phyloP scores from a whole-genome alignment of 2,329 filamentous ascomycete species.

The Phaeosphaeriaceae sp. region DNA sequence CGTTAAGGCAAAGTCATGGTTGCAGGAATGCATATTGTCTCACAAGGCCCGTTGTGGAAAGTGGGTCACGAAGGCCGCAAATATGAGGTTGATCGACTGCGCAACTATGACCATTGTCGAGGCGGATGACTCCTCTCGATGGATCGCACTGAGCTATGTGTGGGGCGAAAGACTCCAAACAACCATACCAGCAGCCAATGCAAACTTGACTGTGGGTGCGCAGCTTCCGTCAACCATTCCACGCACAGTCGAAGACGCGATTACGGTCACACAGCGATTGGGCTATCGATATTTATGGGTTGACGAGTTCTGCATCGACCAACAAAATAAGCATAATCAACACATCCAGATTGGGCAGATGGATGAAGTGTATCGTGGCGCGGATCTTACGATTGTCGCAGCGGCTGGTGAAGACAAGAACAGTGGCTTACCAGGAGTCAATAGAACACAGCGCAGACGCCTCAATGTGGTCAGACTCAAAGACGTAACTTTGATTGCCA shows the following conservation, averaged over 20 bases:
- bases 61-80: not conserved
- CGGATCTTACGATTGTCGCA: slow-evolving; percentile 17
- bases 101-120: not conserved
- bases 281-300: not conserved
- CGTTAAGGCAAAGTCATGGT: not conserved
- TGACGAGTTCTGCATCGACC: not conserved
- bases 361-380: slow-evolving; percentile 12
- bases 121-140: not conserved
- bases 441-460: not conserved
- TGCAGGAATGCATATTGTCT: not conserved
- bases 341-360: slow-evolving; percentile 5
- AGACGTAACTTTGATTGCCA: not conserved
- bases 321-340: not conserved
- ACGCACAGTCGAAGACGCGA: not conserved
- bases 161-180: slow-evolving; percentile 1
- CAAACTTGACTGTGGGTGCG: not conserved
- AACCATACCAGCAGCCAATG: not conserved
- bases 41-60: not conserved
- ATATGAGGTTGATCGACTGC: not conserved
- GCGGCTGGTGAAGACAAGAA: not conserved
- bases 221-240: slow-evolving; percentile 5
- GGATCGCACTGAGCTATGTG: slow-evolving; percentile 8
- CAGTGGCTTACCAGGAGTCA: not conserved
- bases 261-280: not conserved
- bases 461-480: not conserved